Percentiles rank a stretch among this genome's conserved stretches.
Evolutionary conservation across 768 basidiomycete genomes (phyloP).

Genomic region (Tricholoma flavovirens): DNA sequence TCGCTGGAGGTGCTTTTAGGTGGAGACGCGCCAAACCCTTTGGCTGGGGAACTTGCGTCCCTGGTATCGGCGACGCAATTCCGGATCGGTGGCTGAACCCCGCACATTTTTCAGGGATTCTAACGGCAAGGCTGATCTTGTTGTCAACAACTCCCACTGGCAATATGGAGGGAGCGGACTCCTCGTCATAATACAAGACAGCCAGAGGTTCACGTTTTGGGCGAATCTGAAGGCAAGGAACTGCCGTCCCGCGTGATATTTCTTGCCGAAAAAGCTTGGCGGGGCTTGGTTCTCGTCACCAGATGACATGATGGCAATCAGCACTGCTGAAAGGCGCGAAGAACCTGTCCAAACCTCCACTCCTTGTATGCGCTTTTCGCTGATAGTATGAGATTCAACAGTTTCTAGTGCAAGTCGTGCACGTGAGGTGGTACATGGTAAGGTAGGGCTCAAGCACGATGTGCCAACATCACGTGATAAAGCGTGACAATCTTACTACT

Average conservation of each 20-base stretch:
- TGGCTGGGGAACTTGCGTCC: not conserved
- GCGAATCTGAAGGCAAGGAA: not conserved
- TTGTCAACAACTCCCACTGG: not conserved
- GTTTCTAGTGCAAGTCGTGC: not conserved
- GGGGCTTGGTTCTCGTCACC: not conserved
- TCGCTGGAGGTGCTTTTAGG: not conserved
- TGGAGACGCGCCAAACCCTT: not conserved
- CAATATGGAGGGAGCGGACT: not conserved
- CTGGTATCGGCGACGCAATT: not conserved
- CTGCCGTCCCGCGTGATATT: not conserved
- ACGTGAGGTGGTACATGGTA: not conserved
- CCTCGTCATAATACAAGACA: not conserved
- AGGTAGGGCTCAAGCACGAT: too few species aligned
- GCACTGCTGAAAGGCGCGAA: not conserved
- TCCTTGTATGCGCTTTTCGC: not conserved
- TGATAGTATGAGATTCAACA: not conserved
- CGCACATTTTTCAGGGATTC: not conserved
- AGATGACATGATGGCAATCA: not conserved
- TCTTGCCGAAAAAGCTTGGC: not conserved
- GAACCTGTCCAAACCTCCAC: not conserved
- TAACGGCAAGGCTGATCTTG: not conserved
- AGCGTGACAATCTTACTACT: too few species aligned
- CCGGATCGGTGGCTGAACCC: not conserved
- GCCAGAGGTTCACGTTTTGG: not conserved
- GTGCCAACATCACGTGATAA: too few species aligned